These are phyloP conservation scores for Cicer yamashitae DNA, from an alignment of 306 rosid genomes.

Conservation along the genomic window DNA sequence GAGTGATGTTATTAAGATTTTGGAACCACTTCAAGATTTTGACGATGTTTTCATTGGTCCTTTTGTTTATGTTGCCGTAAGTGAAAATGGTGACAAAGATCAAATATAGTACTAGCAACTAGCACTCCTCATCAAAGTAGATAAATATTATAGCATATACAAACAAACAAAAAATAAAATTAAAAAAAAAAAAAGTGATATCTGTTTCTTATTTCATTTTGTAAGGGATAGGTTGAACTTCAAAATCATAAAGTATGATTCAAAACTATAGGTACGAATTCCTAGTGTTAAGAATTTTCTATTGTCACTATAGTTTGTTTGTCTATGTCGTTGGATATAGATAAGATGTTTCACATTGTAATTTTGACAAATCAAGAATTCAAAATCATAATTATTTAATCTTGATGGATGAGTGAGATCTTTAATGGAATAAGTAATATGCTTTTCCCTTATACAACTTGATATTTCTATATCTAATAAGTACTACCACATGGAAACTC, in stretches of 20 bases:
- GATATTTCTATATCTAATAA: background rate
- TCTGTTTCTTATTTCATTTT: conserved; percentile 35
- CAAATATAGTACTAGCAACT: conserved; percentile 15
- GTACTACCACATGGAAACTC: conserved; percentile 19
- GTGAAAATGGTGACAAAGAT: conserved; percentile 44
- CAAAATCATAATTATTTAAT: background rate
- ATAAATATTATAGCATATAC: conserved; percentile 15
- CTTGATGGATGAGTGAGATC: too few relatives aligned
- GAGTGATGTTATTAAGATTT: conserved; percentile 64
- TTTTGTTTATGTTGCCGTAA: conserved; percentile 73
- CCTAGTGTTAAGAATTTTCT: too few relatives aligned
- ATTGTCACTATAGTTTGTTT: background rate
- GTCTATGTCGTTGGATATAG: background rate
- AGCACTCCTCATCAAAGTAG: background rate
- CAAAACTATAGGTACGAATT: background rate
- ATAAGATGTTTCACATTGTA: background rate
- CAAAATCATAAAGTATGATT: conserved; percentile 8
- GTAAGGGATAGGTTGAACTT: conserved; percentile 14
- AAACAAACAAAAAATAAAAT: background rate
- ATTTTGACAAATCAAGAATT: background rate
- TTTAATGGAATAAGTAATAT: too few relatives aligned
- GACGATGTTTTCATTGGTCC: conserved; percentile 59
- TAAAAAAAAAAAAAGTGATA: background rate
- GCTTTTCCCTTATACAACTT: too few relatives aligned
- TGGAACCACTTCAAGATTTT: conserved; percentile 69